phyloP scores from a whole-genome alignment of 1,284 basidiomycete species.

The Lentinula novae-zelandiae region DNA sequence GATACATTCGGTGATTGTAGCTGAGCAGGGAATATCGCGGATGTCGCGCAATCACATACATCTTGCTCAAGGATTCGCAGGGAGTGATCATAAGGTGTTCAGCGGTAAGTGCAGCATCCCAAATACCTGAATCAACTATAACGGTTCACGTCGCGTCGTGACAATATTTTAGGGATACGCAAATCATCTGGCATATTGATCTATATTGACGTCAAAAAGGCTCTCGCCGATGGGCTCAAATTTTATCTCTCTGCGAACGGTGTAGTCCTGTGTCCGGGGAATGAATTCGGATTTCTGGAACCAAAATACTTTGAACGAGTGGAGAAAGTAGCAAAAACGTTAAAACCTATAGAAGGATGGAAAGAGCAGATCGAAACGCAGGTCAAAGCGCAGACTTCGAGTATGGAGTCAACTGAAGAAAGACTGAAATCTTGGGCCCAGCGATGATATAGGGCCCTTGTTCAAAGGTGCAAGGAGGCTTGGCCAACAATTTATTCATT shows the following conservation, averaged over 20 bases:
- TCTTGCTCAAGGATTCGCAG: conserved; percentile 51
- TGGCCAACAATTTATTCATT: no score
- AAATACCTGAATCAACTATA: not conserved
- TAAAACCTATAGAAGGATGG: conserved; percentile 5
- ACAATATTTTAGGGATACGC: conserved; percentile 51
- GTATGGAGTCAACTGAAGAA: not conserved
- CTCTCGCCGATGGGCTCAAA: conserved; percentile 54
- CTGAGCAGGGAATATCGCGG: conserved; percentile 53
- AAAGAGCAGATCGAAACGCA: not conserved
- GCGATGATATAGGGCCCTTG: not conserved
- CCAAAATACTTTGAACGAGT: conserved; percentile 56
- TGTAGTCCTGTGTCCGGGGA: conserved; percentile 66
- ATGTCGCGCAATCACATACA: conserved; percentile 76
- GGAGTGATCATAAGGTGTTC: conserved; percentile 38
- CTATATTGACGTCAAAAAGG: conserved; percentile 58
- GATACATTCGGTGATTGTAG: conserved; percentile 23
- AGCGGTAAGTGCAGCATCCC: conserved; percentile 42
- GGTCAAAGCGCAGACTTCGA: not conserved
- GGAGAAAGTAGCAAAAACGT: conserved; percentile 22
- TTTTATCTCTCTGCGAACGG: conserved; percentile 66
- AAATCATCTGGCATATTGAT: conserved; percentile 57
- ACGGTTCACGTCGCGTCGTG: not conserved
- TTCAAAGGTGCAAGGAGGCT: not conserved
- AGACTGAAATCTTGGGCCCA: not conserved
- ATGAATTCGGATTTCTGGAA: conserved; percentile 43